Evolutionary conservation across 2,329 filamentous ascomycete species (phyloP), one percentile per base, ranked within the genome.

Genomic region (Colletotrichum melonis): DNA sequence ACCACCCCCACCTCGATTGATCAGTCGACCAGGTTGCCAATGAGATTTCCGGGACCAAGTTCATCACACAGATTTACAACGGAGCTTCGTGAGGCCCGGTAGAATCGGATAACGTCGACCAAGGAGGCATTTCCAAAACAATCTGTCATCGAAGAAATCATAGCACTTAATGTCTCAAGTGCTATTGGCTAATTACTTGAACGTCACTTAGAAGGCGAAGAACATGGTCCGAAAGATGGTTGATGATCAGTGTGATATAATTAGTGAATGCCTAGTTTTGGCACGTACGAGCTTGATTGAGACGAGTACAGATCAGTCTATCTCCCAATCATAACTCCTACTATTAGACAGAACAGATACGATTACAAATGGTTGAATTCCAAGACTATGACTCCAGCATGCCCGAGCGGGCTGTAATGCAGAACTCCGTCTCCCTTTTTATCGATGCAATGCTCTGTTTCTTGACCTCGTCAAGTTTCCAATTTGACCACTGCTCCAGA

Each of bases 401-500:
- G 32, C 30, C 67, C 26, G 35, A 35, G 28, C n/a, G 63, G 60
- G 49, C 46, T 65, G 38, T 46, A 57, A 70, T 73, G 32, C 67
- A 66, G 24, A 73, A 70, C 60, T 73, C 71, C 60, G 11, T n/a
- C 32, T 56, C 67, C 67, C 32, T 26, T 19, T 60, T 66, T 57
- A 38, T 38, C 46, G 35, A 70, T 42, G 49, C 56, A 70, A 60
- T 56, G 55, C 46, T 72, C 26, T 64, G 54, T 38, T 69, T 60
- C n/a, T 49, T 69, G 16, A 60, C 28, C 22, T 42, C 52, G 19
- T 66, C 54, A 19, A 32, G 35, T 52, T 52, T 46, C 35, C 67
- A 73, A 66, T 70, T 49, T 70, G 32, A 65, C 35, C 67, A 73
- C 71, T 66, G 60, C 56, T 60, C 12, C 54, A 42, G 26, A n/a